A percentile compares a stretch with the other conserved stretches of the same genome.
These are phyloP conservation scores for Fusarium guadeloupense DNA, from an alignment of 2,329 filamentous ascomycete genomes.

Conservation along the genomic window DNA sequence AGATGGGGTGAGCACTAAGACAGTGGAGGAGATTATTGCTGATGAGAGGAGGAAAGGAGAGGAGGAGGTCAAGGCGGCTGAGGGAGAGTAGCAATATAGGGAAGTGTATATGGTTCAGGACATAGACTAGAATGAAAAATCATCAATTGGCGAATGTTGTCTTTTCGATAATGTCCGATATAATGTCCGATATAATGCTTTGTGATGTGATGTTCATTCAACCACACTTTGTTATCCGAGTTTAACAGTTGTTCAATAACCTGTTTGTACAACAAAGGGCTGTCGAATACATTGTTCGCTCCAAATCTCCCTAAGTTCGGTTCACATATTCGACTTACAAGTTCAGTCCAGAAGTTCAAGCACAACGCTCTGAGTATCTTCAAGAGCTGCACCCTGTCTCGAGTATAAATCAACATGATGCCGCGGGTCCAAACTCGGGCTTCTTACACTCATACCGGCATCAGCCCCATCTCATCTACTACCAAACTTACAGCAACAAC, in stretches of 20 bases:
- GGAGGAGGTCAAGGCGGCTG: slow-evolving; percentile 37
- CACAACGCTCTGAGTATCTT: background rate
- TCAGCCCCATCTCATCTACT: background rate
- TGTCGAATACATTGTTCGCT: background rate
- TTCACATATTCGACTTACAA: background rate
- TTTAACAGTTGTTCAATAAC: no score
- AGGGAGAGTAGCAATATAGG: background rate
- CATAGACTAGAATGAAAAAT: background rate
- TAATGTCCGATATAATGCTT: background rate
- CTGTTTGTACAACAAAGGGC: no score
- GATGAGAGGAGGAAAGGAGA: slow-evolving; percentile 42
- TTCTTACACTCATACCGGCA: background rate
- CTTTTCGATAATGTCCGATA: background rate
- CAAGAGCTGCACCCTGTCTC: background rate
- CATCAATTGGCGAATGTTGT: background rate
- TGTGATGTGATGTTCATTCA: background rate
- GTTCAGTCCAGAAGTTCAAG: background rate
- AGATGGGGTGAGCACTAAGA: slow-evolving; percentile 38
- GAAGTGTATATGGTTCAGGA: background rate
- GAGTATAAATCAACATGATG: slow-evolving; percentile 1
- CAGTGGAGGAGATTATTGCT: slow-evolving; percentile 42
- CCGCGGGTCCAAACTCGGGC: background rate
- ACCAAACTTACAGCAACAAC: background rate
- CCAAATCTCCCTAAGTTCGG: background rate
- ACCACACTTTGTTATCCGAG: background rate